Conservation (phyloP, 352 stramenopile species). For the Pythium phragmitis region DNA sequence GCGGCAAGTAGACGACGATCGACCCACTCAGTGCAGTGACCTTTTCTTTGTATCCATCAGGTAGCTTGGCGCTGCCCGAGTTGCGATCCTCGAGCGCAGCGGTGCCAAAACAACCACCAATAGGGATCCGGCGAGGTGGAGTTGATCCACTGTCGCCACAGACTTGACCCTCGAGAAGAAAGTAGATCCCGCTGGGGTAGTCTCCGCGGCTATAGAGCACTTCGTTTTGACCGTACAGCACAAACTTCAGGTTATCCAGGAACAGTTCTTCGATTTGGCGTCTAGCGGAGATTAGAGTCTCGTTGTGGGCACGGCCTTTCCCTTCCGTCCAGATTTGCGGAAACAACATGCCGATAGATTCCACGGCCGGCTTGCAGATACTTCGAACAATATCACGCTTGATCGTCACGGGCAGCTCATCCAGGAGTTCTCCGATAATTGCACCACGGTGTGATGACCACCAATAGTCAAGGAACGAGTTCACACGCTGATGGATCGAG, state of each 20-base stretch:
- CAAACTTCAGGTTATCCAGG: conserved; percentile 66
- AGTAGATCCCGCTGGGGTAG: conserved; percentile 55
- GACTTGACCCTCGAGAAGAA: conserved; percentile 54
- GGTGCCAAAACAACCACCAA: conserved; percentile 58
- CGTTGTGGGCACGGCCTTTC: conserved; percentile 47
- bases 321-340: conserved; percentile 20
- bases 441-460: conserved; percentile 68
- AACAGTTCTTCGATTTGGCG: conserved; percentile 46
- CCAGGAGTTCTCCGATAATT: conserved; percentile 55
- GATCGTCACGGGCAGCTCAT: conserved; percentile 61
- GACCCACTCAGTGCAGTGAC: conserved; percentile 34
- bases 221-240: conserved; percentile 67
- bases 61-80: neutral
- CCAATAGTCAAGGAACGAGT: conserved; percentile 74
- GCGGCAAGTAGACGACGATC: conserved; percentile 36
- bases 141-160: conserved; percentile 36
- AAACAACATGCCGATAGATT: conserved; percentile 51
- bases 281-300: conserved; percentile 51
- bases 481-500: conserved; percentile 62
- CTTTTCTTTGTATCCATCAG: conserved; percentile 33
- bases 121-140: conserved; percentile 38
- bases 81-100: conserved; percentile 31
- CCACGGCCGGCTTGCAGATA: conserved; percentile 57
- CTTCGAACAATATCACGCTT: conserved; percentile 60
- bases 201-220: conserved; percentile 62